Percentiles rank a stretch among this genome's conserved stretches.
Conservation (phyloP, 148 eudicot genomes). For the Rhododendron vialii region DNA sequence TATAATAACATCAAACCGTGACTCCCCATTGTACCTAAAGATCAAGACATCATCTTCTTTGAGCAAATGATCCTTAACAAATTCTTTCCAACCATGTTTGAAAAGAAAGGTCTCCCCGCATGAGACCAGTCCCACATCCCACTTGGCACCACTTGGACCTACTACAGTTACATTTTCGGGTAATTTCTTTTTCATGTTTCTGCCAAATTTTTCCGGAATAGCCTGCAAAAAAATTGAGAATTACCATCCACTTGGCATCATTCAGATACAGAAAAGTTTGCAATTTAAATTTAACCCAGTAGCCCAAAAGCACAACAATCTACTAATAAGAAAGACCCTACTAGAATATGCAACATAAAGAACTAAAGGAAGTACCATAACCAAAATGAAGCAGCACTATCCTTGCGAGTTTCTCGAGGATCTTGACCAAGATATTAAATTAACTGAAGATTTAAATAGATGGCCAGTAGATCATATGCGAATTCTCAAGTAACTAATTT, state of each 20-base stretch:
- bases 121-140: slow-evolving; percentile 36
- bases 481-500: not conserved
- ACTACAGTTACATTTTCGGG: slow-evolving; percentile 22
- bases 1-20: slow-evolving; percentile 37
- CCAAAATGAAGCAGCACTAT: not conserved
- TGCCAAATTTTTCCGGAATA: slow-evolving; percentile 42
- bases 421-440: not conserved
- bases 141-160: slow-evolving; percentile 49
- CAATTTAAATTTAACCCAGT: not conserved
- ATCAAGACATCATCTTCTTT: slow-evolving; percentile 42
- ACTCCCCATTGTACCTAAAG: slow-evolving; percentile 43
- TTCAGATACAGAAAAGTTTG: not conserved
- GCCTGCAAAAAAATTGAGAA: slow-evolving; percentile 23
- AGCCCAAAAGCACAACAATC: not conserved
- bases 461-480: not conserved
- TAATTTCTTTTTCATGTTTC: slow-evolving; percentile 32
- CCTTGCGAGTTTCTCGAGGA: not conserved
- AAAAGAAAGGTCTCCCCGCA: slow-evolving; percentile 26
- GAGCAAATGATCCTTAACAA: slow-evolving; percentile 37
- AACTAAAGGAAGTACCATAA: not conserved
- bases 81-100: slow-evolving; percentile 43
- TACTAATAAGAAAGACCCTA: not conserved
- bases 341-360: not conserved
- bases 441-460: not conserved
- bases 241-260: not conserved